phyloP scores from a whole-genome alignment of 2,329 filamentous ascomycete species.

The Colletotrichum limetticola region DNA sequence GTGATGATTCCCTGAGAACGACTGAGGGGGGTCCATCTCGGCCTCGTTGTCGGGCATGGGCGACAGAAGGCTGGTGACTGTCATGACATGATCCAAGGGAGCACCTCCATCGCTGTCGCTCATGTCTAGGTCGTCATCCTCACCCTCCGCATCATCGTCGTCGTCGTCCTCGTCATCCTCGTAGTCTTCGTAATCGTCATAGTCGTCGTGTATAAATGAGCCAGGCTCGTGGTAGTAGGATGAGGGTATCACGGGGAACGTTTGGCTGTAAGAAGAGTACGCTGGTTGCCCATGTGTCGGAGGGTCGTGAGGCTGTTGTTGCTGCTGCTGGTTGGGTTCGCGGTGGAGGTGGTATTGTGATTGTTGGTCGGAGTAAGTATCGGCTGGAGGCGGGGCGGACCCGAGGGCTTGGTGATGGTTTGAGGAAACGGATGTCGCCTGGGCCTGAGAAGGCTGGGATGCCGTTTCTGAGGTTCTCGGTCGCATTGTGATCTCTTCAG shows the following conservation, averaged over 20 bases:
- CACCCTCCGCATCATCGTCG: slow-evolving; percentile 25
- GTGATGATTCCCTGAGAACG: not conserved
- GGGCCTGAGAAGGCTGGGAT: slow-evolving; percentile 29
- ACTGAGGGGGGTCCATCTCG: not conserved
- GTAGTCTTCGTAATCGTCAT: slow-evolving; percentile 27
- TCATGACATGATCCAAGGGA: slow-evolving; percentile 31
- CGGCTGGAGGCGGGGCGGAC: slow-evolving; percentile 19
- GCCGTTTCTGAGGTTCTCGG: slow-evolving; percentile 26
- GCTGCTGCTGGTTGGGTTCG: slow-evolving; percentile 16
- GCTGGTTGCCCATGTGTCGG: slow-evolving; percentile 9
- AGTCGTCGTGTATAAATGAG: slow-evolving; percentile 12
- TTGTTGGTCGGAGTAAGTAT: slow-evolving; percentile 14
- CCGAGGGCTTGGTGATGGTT: slow-evolving; percentile 23
- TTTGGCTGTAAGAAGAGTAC: slow-evolving; percentile 16
- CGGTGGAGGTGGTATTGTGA: slow-evolving; percentile 16
- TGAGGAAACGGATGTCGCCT: slow-evolving; percentile 21
- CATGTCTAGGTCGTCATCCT: slow-evolving; percentile 43
- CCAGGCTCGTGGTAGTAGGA: slow-evolving; percentile 26
- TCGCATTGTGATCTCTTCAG: slow-evolving; percentile 27
- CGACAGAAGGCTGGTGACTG: slow-evolving; percentile 25
- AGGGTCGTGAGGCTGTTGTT: slow-evolving; percentile 8
- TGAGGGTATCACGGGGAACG: slow-evolving; percentile 29
- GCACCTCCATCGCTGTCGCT: slow-evolving; percentile 48
- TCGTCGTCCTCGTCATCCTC: slow-evolving; percentile 27
- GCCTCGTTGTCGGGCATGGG: slow-evolving; percentile 21